phyloP scores from a whole-genome alignment of 129 eudicot genomes.

The carrot (Daucus carota) region DH1_v3.0 NC_030388.2:31583001-31583500 shows the following conservation, averaged over 20 bases:
- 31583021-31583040: slow-evolving; percentile 50
- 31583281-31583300: slow-evolving; percentile 49
- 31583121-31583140: not conserved
- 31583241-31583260: slow-evolving; percentile 74
- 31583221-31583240: slow-evolving; percentile 77
- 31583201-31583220: slow-evolving; percentile 83
- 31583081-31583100: not conserved
- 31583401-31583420: not conserved
- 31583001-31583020: slow-evolving; percentile 65
- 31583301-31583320: not conserved
- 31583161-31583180: slow-evolving; percentile 88
- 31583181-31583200: slow-evolving; percentile 86
- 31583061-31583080: slow-evolving; percentile 55
- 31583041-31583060: slow-evolving; percentile 72
- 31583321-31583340: not conserved
- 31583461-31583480: slow-evolving; percentile 87
- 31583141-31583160: slow-evolving; percentile 40
- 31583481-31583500: slow-evolving; percentile 83
- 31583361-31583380: not conserved
- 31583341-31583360: not conserved
- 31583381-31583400: not conserved
- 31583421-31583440: slow-evolving; percentile 7
- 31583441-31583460: not conserved
- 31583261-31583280: slow-evolving; percentile 96
- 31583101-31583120: not conserved